Evolutionary conservation across 495 filamentous ascomycete genomes (phyloP), one percentile per base, ranked within the genome.

Genomic region (Penicillium arizonense): DNA sequence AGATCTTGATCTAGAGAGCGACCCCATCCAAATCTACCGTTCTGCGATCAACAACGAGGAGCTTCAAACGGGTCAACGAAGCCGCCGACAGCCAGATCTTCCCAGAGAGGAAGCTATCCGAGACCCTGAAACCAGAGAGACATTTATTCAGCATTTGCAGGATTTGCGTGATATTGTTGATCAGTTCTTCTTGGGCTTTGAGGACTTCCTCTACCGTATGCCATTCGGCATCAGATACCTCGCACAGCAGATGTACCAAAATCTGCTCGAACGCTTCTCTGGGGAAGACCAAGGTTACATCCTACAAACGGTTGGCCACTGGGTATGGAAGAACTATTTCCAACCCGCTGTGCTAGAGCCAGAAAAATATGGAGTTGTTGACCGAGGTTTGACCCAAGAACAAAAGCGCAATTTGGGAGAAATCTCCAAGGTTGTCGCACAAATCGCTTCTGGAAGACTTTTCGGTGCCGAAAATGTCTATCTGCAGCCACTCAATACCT

Each of bases 11-110:
- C 78, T 99, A 13, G 94, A 99, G 69, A 96, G 93, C 62, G 94
- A 99, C 64, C 94, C 94, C 0, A 87, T 97, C 77, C 93, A 97
- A 59, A 99, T 99, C 44, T 97, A 99, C 71, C 83, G 90, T 21
- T 92, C 91, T 11, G 83, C 87, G 10, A 91, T 97, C 70, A 96
- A 96, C 67, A 94, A 97, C 59, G 94, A 99, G 69, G 92, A 99
- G 67, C 83, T 99, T 33, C 86, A 88, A 5, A 97, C 94, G 0
- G 94, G 94, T 21, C 86, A 83, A 58, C 81, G 88, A 33, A 96
- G 91, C 67, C 80, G 77, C 33, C 81, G 93, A 44, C 84, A 80
- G 21, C 84, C 89, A 7, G 88, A 95, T 56, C 84, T 99, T 41
- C 84, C 90, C 3, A 82, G 91, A 36, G 94, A 99, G 67, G 76